Conservation (phyloP, 129 eudicot species). For the Helianthus tuberosus region DNA sequence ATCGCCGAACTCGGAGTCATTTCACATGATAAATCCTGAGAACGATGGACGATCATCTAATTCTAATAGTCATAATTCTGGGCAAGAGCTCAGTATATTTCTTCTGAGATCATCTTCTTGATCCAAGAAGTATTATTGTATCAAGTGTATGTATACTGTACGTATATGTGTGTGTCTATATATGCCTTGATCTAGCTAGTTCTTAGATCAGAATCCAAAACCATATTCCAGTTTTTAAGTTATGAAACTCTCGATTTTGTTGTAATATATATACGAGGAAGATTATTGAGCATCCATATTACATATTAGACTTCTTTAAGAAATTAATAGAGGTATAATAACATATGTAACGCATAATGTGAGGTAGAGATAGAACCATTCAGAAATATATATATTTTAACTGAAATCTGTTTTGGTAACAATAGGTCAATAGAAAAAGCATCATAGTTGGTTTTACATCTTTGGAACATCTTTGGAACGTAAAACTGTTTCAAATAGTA, state of each 20-base stretch:
- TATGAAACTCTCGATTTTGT: neutral
- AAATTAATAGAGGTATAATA: too few relatives aligned
- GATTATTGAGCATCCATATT: too few relatives aligned
- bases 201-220: slow-evolving; percentile 4
- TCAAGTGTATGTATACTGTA: slow-evolving; percentile 2
- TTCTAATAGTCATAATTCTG: slow-evolving; percentile 20
- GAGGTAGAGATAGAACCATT: too few relatives aligned
- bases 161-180: neutral
- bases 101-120: slow-evolving; percentile 45
- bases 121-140: slow-evolving; percentile 2
- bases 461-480: too few relatives aligned
- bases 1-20: slow-evolving; percentile 40
- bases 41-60: slow-evolving; percentile 23
- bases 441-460: too few relatives aligned
- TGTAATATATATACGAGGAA: too few relatives aligned
- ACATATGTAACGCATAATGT: too few relatives aligned
- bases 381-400: too few relatives aligned
- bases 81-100: slow-evolving; percentile 48
- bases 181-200: slow-evolving; percentile 12
- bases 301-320: too few relatives aligned
- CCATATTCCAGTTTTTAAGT: slow-evolving; percentile 10
- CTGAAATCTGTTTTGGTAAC: too few relatives aligned
- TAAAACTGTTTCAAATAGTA: too few relatives aligned
- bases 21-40: slow-evolving; percentile 47
- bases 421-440: too few relatives aligned